Evolutionary conservation across 228 moss, liverwort and hornwort genomes (phyloP).

Genomic region (Sphagnum fallax): DNA sequence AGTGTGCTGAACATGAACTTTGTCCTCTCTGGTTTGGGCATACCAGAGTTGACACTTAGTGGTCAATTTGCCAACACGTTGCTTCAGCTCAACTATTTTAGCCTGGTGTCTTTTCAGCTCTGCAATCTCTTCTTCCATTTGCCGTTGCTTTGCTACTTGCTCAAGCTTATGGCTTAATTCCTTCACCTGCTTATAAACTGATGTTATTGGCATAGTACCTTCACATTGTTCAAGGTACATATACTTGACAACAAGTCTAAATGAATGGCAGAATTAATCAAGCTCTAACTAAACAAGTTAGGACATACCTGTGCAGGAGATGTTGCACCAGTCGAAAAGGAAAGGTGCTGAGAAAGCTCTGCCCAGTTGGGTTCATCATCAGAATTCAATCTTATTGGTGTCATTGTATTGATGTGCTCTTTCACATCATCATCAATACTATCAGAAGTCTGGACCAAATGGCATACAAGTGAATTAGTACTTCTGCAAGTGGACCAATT

Average conservation of each 20-base stretch:
- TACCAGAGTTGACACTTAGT: conserved; percentile 23
- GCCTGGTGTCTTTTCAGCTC: conserved; percentile 58
- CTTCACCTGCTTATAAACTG: conserved; percentile 32
- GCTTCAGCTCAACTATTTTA: conserved; percentile 58
- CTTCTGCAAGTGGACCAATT: no score
- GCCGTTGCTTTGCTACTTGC: conserved; percentile 66
- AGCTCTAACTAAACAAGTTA: no score
- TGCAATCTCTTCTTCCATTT: conserved; percentile 70
- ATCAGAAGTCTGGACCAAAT: conserved; percentile 5
- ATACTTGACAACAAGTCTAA: no score
- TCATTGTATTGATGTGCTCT: conserved; percentile 21
- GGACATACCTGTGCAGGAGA: conserved; percentile 35
- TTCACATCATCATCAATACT: conserved; percentile 7
- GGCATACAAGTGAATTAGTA: no score
- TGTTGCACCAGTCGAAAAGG: conserved; percentile 31
- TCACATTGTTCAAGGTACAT: no score
- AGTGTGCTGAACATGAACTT: conserved; percentile 23
- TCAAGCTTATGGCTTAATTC: conserved; percentile 75
- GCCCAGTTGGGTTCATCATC: conserved; percentile 36
- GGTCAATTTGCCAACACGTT: conserved; percentile 43
- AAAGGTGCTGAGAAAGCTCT: conserved; percentile 17
- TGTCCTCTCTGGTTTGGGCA: conserved; percentile 14
- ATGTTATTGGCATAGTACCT: no score
- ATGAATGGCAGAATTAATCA: no score
- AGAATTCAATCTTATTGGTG: conserved; percentile 12